Base-by-base conservation (phyloP, 2,329 filamentous ascomycete genomes). In the Diplodia intermedia region DNA sequence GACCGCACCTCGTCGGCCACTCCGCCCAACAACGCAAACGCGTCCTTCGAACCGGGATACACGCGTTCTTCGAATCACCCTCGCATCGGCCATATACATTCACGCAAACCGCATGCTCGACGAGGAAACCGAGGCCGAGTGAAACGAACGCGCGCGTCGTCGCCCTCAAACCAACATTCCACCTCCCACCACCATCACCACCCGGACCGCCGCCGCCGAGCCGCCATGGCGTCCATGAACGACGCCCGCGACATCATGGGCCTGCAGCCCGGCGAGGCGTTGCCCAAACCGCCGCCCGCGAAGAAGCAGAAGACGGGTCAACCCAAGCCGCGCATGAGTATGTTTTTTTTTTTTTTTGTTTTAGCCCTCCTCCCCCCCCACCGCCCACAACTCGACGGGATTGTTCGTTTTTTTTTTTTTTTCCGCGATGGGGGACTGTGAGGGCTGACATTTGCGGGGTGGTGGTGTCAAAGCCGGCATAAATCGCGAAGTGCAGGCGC, bases 401-500 rank as follows among this genome's bases (percentile, higher is more conserved):
- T 33, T 33, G 8, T 9, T 33, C 31, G 0, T 26, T 26, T 26
- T 26, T 53, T 33, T 66, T 1, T 6, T 55, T 52, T 12, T 3
- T 9, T 57, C 26, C n/a, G n/a, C 4, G 4, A 1, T 20, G 66
- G 5, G 12, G 36, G 29, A 53, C 11, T 38, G 36, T 29, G 4
- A 29, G 20, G 29, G 18, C 53, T 33, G 14, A 69, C 23, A 70
- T n/a, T 38, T 57, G 29, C 36, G 8, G 15, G 15, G 31, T n/a
- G 26, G 26, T 26, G 26, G 26, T 26, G 26, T 43, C 69, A 65
- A 68, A 79, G 77, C 78, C 70, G 78, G 78, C 60, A 78, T 80
- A 72, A 77, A 77, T 70, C 77, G 78, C 67, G 78, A 80, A 74
- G 78, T 80, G 69, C 77, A 77, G 61, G 78, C 78, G 61, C 74